phyloP scores from a whole-genome alignment of 2,329 filamentous ascomycete species.

The Diaporthe ilicicola region DNA sequence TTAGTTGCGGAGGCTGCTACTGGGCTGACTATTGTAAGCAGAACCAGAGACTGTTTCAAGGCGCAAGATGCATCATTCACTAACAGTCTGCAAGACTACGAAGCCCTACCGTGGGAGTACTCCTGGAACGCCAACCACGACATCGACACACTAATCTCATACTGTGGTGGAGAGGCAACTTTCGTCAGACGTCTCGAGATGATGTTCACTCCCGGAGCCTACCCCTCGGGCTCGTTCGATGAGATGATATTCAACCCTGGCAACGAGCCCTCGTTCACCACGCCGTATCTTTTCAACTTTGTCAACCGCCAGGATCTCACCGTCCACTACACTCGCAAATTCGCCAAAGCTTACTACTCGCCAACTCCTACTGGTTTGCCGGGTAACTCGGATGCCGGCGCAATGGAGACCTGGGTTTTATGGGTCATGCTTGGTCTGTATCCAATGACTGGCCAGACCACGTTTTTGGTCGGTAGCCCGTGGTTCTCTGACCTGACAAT shows the following conservation, averaged over 20 bases:
- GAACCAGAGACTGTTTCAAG: not conserved
- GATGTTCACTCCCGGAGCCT: slow-evolving; percentile 63
- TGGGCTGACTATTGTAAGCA: slow-evolving; percentile 64
- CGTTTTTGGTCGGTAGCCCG: slow-evolving; percentile 70
- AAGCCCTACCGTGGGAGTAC: slow-evolving; percentile 71
- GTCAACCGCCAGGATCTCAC: slow-evolving; percentile 68
- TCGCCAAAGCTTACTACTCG: slow-evolving; percentile 68
- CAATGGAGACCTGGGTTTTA: slow-evolving; percentile 76
- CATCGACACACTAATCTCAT: slow-evolving; percentile 60
- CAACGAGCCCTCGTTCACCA: slow-evolving; percentile 73
- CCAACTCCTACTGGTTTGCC: slow-evolving; percentile 66
- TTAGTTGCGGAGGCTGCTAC: slow-evolving; percentile 70
- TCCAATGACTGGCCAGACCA: slow-evolving; percentile 73
- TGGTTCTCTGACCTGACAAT: slow-evolving; percentile 70
- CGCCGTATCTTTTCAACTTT: slow-evolving; percentile 76
- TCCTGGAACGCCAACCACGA: slow-evolving; percentile 76
- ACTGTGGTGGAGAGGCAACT: slow-evolving; percentile 61
- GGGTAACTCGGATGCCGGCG: slow-evolving; percentile 76
- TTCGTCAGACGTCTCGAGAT: slow-evolving; percentile 68
- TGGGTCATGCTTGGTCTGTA: slow-evolving; percentile 77
- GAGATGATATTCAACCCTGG: slow-evolving; percentile 72
- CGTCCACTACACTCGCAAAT: slow-evolving; percentile 64
- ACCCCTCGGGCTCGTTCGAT: slow-evolving; percentile 54
- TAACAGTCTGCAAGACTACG: slow-evolving; percentile 51
- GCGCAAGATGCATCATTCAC: fast-evolving